Percentiles rank a stretch among this genome's conserved stretches.
Evolutionary conservation across 495 filamentous ascomycete species (phyloP).

Genomic region (Lasiosphaeria miniovina): DNA sequence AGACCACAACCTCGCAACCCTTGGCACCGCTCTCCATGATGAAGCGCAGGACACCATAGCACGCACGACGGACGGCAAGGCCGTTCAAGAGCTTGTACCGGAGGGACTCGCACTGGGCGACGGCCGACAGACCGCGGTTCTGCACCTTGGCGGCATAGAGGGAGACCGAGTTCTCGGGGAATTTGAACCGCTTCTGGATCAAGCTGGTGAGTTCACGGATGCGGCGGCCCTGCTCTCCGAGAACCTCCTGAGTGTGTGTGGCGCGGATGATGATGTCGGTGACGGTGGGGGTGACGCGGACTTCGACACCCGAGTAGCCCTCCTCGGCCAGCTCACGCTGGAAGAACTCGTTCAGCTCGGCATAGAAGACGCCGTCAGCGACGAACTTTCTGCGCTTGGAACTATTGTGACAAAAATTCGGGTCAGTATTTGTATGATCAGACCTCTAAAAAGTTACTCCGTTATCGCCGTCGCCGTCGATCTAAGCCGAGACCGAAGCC

Average conservation of each 20-base stretch:
- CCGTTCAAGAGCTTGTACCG: slow-evolving; percentile 99
- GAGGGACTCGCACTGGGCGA: slow-evolving; percentile 99
- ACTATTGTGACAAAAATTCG: slow-evolving; percentile 39
- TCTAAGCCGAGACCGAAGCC: too few species aligned
- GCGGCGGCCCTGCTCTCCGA: slow-evolving; percentile 98
- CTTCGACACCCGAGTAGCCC: slow-evolving; percentile 99
- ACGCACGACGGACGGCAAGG: slow-evolving; percentile 92
- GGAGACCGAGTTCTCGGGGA: slow-evolving; percentile 99
- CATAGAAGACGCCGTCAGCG: slow-evolving; percentile 99
- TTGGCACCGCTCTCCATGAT: slow-evolving; percentile 99
- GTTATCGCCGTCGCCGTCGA: not conserved
- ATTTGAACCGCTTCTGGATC: slow-evolving; percentile 99
- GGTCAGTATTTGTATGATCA: slow-evolving; percentile 19
- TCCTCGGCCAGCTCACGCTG: slow-evolving; percentile 99
- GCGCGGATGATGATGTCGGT: slow-evolving; percentile 99
- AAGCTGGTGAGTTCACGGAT: slow-evolving; percentile 99
- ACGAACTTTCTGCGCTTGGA: slow-evolving; percentile 99
- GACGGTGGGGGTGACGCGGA: slow-evolving; percentile 98
- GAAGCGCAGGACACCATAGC: slow-evolving; percentile 99
- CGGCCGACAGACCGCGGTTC: slow-evolving; percentile 98
- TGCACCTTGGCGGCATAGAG: slow-evolving; percentile 99
- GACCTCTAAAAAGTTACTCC: not conserved
- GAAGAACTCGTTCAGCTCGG: slow-evolving; percentile 99
- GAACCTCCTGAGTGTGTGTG: slow-evolving; percentile 99
- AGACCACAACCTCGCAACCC: slow-evolving; percentile 99